Conservation (phyloP, 192 early-diverging fungal species). For the Rhizophagus prolifer region DNA sequence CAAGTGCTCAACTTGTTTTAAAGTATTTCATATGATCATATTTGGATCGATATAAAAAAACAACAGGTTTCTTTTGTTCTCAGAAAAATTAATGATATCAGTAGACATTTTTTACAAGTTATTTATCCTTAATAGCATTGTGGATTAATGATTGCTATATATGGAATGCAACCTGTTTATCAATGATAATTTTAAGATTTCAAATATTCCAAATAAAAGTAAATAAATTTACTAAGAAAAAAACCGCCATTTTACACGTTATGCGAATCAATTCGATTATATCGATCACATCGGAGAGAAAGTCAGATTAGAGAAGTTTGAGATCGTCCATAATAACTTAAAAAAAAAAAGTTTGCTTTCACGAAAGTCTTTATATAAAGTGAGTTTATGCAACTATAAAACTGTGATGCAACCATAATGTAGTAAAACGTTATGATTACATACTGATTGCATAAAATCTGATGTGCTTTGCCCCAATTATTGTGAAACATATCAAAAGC, state of each 20-base stretch:
- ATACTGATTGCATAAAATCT: not conserved
- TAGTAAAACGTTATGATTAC: not conserved
- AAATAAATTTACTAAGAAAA: not conserved
- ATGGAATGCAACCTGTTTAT: not conserved
- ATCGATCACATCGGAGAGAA: not conserved
- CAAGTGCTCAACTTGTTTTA: too few species aligned
- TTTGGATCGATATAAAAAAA: too few species aligned
- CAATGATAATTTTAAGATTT: not conserved
- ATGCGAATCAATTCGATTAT: not conserved
- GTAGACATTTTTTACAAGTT: too few species aligned
- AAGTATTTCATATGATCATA: not conserved
- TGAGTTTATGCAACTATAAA: not conserved
- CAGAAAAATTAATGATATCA: too few species aligned
- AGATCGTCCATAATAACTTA: not conserved
- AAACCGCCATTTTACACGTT: not conserved
- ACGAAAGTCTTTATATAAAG: not conserved
- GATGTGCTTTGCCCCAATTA: not conserved
- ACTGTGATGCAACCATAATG: not conserved
- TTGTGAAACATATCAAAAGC: slow-evolving; percentile 3
- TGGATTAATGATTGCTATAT: not conserved
- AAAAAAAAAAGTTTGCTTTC: not conserved
- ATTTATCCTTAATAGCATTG: not conserved
- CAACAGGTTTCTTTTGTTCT: not conserved
- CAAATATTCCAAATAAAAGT: not conserved
- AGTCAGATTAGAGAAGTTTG: too few species aligned